These are phyloP conservation scores for Orbilia javanica DNA, from an alignment of 2,329 filamentous ascomycete genomes.

Conservation along the genomic window DNA sequence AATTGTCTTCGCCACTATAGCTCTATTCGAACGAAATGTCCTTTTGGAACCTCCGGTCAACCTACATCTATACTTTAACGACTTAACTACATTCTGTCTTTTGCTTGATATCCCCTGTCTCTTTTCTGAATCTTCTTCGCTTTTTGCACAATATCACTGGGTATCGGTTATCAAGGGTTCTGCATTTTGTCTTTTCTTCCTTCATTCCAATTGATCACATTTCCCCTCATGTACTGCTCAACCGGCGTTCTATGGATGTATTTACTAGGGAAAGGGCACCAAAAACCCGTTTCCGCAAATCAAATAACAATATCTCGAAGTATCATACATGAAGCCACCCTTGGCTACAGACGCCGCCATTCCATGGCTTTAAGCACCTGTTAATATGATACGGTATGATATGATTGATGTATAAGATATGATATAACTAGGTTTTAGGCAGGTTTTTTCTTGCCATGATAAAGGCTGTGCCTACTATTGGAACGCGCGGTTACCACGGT, in stretches of 20 bases:
- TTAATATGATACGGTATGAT: not conserved
- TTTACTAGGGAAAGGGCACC: not conserved
- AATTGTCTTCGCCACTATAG: not conserved
- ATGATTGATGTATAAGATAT: no score
- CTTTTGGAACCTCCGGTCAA: not conserved
- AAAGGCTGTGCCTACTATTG: constrained; percentile 10
- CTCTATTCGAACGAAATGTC: not conserved
- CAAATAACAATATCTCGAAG: not conserved
- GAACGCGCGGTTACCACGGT: not conserved
- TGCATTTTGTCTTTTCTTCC: not conserved
- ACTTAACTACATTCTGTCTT: not conserved
- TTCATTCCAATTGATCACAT: not conserved
- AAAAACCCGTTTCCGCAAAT: not conserved
- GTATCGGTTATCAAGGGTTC: not conserved
- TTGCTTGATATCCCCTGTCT: not conserved
- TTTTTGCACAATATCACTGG: not conserved
- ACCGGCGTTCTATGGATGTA: constrained; percentile 20
- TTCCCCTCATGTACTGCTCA: not conserved
- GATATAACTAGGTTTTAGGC: not conserved
- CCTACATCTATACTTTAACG: not conserved
- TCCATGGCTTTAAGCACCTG: not conserved
- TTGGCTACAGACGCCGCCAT: not conserved
- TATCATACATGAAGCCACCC: not conserved
- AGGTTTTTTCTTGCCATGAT: not conserved
- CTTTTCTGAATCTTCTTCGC: not conserved